These are phyloP conservation scores for Candida ortonii DNA, from an alignment of 805 yeast species.

Conservation along the genomic window DNA sequence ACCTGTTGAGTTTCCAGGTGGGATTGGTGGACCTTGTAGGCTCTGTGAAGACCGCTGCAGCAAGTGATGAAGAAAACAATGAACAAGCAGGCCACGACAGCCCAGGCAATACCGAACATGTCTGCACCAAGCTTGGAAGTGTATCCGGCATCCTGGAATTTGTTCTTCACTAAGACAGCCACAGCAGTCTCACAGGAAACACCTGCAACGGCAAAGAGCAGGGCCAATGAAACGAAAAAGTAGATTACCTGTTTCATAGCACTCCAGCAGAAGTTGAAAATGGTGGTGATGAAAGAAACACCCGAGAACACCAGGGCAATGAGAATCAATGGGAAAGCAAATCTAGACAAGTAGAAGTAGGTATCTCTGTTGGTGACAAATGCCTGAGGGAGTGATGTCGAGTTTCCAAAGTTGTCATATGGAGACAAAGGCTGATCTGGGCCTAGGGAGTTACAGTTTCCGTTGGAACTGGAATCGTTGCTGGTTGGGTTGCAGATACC, in stretches of 20 bases:
- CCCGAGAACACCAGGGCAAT: slow-evolving; percentile 61
- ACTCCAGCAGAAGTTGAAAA: slow-evolving; percentile 55
- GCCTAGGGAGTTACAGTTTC: slow-evolving; percentile 39
- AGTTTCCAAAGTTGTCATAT: slow-evolving; percentile 63
- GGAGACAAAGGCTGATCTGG: slow-evolving; percentile 79
- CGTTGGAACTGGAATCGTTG: slow-evolving; percentile 26
- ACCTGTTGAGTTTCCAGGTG: slow-evolving; percentile 31
- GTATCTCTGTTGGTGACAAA: slow-evolving; percentile 54
- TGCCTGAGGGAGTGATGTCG: slow-evolving; percentile 47
- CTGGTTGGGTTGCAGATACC: slow-evolving; percentile 55
- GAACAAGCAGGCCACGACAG: slow-evolving; percentile 53
- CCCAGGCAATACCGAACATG: slow-evolving; percentile 67
- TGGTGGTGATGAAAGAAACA: slow-evolving; percentile 53
- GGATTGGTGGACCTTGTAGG: slow-evolving; percentile 50
- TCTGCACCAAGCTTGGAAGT: slow-evolving; percentile 52
- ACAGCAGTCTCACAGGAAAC: slow-evolving; percentile 75
- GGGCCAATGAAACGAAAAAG: slow-evolving; percentile 49
- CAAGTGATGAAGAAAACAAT: slow-evolving; percentile 52
- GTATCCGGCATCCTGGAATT: slow-evolving; percentile 51
- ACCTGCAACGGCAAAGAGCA: slow-evolving; percentile 56
- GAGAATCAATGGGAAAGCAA: slow-evolving; percentile 60
- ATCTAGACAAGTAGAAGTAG: slow-evolving; percentile 63
- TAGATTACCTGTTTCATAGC: slow-evolving; percentile 54
- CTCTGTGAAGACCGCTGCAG: slow-evolving; percentile 45
- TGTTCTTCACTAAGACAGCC: slow-evolving; percentile 67